Percentiles rank a stretch among this genome's conserved stretches.
Evolutionary conservation across 2,329 filamentous ascomycete species (phyloP).

Genomic region (Pyrenophora teres): DNA sequence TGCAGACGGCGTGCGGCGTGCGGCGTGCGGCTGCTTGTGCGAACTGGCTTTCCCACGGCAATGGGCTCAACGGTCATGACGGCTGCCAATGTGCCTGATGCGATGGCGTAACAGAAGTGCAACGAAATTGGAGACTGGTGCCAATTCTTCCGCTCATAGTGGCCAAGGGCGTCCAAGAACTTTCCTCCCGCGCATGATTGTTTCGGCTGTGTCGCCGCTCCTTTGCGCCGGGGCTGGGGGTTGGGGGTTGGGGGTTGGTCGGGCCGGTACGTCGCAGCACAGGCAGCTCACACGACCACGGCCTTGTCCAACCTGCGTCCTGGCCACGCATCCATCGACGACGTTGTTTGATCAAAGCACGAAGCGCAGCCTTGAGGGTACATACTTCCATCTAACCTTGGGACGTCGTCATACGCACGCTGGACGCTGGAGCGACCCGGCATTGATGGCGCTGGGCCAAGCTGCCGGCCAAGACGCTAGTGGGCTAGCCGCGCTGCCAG

Average conservation of each 20-base stretch:
- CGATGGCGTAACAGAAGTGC: conserved; percentile 1
- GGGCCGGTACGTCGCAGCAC: too few species aligned
- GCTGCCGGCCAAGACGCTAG: conserved; percentile 5
- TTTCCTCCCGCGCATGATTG: conserved; percentile 3
- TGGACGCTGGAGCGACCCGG: too few species aligned
- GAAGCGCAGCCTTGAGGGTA: too few species aligned
- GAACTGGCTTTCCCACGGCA: too few species aligned
- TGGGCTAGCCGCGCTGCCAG: not conserved
- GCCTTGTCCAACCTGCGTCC: too few species aligned
- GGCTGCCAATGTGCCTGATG: not conserved
- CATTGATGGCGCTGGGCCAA: conserved; percentile 1
- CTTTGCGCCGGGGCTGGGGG: too few species aligned
- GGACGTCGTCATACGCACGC: not conserved
- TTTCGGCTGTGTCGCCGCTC: conserved; percentile 5
- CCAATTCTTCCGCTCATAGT: conserved; percentile 5
- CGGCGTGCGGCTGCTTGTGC: too few species aligned
- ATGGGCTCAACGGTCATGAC: not conserved
- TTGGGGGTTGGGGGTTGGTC: not conserved
- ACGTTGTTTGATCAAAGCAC: too few species aligned
- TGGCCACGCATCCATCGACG: too few species aligned
- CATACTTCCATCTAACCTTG: too few species aligned
- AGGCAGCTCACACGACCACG: too few species aligned
- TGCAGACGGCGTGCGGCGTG: too few species aligned
- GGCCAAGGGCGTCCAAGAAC: conserved; percentile 6
- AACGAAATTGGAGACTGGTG: conserved; percentile 3